Percentiles rank a stretch among this genome's conserved stretches.
phyloP scores from a whole-genome alignment of 306 rosid genomes.

The Castanea crenata region DNA sequence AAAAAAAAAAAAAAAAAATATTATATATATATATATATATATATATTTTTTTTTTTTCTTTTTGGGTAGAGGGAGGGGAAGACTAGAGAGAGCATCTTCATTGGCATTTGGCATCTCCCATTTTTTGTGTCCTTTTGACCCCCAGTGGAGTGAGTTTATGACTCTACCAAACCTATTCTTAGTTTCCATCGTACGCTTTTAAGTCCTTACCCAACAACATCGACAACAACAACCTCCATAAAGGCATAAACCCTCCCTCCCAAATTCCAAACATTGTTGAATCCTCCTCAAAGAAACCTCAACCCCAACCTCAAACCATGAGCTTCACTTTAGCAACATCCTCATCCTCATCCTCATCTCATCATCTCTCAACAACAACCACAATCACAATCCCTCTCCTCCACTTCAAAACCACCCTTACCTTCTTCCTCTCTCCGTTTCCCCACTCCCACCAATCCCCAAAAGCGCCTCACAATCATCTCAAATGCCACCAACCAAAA shows the following conservation, averaged over 20 bases:
- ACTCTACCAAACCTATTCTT: no score
- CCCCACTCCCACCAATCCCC: slow-evolving; percentile 14
- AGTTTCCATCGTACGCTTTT: no score
- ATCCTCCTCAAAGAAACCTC: background rate
- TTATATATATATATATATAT: no score
- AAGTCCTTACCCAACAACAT: no score
- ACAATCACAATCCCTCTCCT: slow-evolving; percentile 12
- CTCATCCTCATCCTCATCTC: slow-evolving; percentile 31
- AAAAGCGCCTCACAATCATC: slow-evolving; percentile 1
- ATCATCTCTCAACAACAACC: background rate
- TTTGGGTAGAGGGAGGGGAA: no score
- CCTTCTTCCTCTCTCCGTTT: slow-evolving; percentile 19
- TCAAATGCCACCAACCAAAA: background rate
- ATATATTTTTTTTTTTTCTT: no score
- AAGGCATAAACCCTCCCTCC: slow-evolving; percentile 22
- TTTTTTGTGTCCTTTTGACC: no score
- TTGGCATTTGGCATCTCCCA: no score
- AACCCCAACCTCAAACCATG: slow-evolving; percentile 31
- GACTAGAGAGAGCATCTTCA: no score
- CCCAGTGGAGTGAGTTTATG: no score
- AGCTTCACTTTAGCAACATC: slow-evolving; percentile 38
- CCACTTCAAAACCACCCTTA: background rate
- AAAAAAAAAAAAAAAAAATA: no score
- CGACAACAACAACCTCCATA: background rate
- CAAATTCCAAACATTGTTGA: background rate